These are phyloP conservation scores for Tulasnella sp. DNA, from an alignment of 768 basidiomycete genomes.

Conservation along the genomic window DNA sequence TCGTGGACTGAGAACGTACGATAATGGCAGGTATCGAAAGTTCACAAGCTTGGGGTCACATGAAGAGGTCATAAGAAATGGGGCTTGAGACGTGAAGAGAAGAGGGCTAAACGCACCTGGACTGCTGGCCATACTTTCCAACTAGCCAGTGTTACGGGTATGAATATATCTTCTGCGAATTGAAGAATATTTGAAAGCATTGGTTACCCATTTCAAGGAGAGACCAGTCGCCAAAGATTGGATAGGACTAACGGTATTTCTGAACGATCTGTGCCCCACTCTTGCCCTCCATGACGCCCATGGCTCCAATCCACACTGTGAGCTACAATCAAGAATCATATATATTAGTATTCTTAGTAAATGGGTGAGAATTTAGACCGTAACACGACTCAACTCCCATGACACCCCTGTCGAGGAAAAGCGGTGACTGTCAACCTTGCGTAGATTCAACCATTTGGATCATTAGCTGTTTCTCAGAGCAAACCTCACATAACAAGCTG, in stretches of 20 bases:
- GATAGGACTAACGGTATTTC: constrained; percentile 38
- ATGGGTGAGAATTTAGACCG: no score
- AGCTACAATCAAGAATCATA: constrained; percentile 38
- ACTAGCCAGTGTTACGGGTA: constrained; percentile 66
- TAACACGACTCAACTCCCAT: constrained; percentile 43
- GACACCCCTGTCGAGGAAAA: constrained; percentile 49
- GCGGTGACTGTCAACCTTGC: neutral
- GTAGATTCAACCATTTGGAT: no score
- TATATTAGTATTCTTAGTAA: neutral
- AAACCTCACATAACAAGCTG: constrained; percentile 67
- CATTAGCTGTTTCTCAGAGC: neutral
- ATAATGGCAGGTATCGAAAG: constrained; percentile 73
- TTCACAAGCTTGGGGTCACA: constrained; percentile 56
- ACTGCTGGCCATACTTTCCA: constrained; percentile 89
- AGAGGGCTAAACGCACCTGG: constrained; percentile 39
- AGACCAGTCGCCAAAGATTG: neutral
- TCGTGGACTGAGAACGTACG: constrained; percentile 21
- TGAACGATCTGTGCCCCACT: constrained; percentile 46
- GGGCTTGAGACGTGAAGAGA: no score
- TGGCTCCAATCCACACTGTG: constrained; percentile 67
- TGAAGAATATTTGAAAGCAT: neutral
- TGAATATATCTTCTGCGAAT: constrained; percentile 44
- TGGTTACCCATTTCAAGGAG: no score
- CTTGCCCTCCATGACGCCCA: constrained; percentile 84
- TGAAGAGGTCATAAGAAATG: no score